Base-by-base conservation (phyloP, 192 early-diverging fungal genomes). In the Podila verticillata region DNA sequence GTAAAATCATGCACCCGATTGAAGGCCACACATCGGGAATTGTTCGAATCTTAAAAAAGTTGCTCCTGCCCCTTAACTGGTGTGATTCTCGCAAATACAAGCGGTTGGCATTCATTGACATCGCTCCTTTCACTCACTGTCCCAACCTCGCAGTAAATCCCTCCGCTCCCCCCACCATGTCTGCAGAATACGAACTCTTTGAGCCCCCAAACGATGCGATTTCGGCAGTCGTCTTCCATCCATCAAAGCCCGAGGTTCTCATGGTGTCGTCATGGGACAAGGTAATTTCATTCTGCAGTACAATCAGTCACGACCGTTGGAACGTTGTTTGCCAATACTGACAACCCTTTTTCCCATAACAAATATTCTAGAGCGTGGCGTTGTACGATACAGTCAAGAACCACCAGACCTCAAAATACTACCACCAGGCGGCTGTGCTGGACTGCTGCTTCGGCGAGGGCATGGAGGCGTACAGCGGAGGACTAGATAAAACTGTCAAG, bases 181-280 rank as follows among this genome's bases (percentile, higher is more conserved):
- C 77, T 6, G 47, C 77, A 49, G 77, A 94, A 81, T 91, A 87
- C 72, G 92, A 96, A 84, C 87, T 98, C 26, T 66, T 72, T 66
- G 89, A 94, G 65, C 91, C 96, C 19, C 97, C 97, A 32, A 83
- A 77, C 19, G 97, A 98, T 83, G 96, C 92, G 17, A 95, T 99
- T 68, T 93, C 95, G 5, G 72, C 82, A 12, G 72, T 99, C 2
- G 79, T 67, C 2, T 99, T 97, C 73, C 84, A 88, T 68, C 90
- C 91, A n/a, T 81, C 82, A 10, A 88, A 93, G 44, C 85, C 90
- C 24, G 75, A 75, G 24, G 78, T 90, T 17, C 86, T 99, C 24
- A 87, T 96, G 35, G 93, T 89, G 20, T 90, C 93, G 20, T 95
- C 94, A 48, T 99, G 98, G 98, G 97, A 99, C 77, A 91, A 91